Evolutionary conservation across 345 rosid species (phyloP), one percentile per base, ranked within the genome.

Genomic region (Kernera saxatilis): DNA sequence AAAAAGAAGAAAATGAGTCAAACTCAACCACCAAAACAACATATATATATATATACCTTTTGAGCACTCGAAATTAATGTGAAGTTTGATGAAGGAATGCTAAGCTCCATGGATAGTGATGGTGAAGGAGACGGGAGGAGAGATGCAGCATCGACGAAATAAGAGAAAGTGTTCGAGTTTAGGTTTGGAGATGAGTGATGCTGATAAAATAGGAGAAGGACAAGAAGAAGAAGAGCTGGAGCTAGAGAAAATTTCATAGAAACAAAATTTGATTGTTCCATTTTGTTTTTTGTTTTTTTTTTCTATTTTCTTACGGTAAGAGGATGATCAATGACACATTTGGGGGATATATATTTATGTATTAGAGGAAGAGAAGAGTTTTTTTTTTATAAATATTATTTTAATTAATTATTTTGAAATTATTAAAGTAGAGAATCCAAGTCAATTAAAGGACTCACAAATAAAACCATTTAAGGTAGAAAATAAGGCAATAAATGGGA

Each of bases 81-180:
- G 36, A 53, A 11, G 59, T 69, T 75, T 26, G 74, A 52, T 58
- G 74, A 35, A 15, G 40, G 11, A 0, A 12, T 44, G 11, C 27
- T 52, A 18, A 52, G 22, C 18, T 33, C 78, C 56, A 60, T 59
- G 43, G 64, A 43, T 9, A 21, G 6, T 4, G 64, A 66, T 3
- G 69, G 35, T 18, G 78, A 13, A 58, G 69, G 73, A 74, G 78
- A 74, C 4, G 41, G n/a, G 6, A 18, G 7, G 1, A 35, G 21
- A 18, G 61, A 49, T 33, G 69, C 26, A 32, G 68, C 78, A 60
- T 67, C 49, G 21, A 60, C 73, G 58, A 68, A 43, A 13, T 27
- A 69, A 3, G 64, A 75, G 58, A 61, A 23, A 25, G 6, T n/a
- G 35, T 51, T 68, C 0, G 64, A 13, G 48, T 48, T 39, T 21